phyloP scores from a whole-genome alignment of 2,329 filamentous ascomycete genomes.

The Simplicillium aogashimaense region DNA sequence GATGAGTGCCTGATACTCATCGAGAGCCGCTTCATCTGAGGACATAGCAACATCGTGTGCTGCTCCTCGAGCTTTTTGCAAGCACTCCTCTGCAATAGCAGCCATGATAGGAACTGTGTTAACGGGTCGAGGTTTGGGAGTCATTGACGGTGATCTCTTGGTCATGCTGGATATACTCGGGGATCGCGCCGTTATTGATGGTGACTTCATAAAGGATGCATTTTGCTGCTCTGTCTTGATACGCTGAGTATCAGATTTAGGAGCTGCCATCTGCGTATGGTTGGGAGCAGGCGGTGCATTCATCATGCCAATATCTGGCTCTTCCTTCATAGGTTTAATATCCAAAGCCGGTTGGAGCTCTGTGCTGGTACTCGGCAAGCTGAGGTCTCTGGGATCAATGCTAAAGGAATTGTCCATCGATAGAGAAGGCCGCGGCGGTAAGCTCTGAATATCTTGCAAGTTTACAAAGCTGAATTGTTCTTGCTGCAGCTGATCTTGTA shows the following conservation, averaged over 20 bases:
- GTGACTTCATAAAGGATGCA: conserved; percentile 29
- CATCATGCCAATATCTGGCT: neutral
- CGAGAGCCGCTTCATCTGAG: conserved; percentile 31
- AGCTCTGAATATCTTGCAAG: conserved; percentile 25
- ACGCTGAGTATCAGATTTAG: conserved; percentile 15
- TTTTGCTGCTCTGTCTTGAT: conserved; percentile 25
- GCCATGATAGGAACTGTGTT: conserved; percentile 53
- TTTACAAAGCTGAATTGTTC: conserved; percentile 23
- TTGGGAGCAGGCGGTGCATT: neutral
- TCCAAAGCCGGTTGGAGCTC: neutral
- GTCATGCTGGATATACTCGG: conserved; percentile 29
- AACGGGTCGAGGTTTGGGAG: conserved; percentile 28
- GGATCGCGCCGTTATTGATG: conserved; percentile 27
- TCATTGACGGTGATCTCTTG: conserved; percentile 30
- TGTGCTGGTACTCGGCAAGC: neutral
- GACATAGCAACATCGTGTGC: conserved; percentile 34
- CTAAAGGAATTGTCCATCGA: conserved; percentile 14
- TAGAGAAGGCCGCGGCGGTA: conserved; percentile 15
- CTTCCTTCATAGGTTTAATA: neutral
- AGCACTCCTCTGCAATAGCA: conserved; percentile 67
- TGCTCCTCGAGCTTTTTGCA: conserved; percentile 51
- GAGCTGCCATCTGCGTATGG: conserved; percentile 8
- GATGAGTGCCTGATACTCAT: conserved; percentile 63
- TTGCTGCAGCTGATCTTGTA: conserved; percentile 3
- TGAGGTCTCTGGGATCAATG: conserved; percentile 6